These are phyloP conservation scores for Aspergillus sp. DNA, from an alignment of 2,329 filamentous ascomycete species.

Conservation along the genomic window DNA sequence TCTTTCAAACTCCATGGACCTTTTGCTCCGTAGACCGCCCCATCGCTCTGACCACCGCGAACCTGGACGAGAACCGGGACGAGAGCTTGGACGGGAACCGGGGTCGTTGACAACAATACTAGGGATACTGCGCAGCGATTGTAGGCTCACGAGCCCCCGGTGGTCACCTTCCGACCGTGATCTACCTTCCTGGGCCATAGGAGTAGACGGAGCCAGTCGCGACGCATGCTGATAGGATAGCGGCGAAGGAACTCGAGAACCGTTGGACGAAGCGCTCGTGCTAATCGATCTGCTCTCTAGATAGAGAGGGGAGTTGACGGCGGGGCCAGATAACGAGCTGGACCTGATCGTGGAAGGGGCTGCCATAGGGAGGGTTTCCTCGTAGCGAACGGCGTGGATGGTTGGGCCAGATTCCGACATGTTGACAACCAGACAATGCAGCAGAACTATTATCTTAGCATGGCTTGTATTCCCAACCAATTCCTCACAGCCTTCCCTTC, in stretches of 20 bases:
- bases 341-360: slow-evolving; percentile 21
- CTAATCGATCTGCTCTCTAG: slow-evolving; percentile 19
- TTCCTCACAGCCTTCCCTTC: not conserved
- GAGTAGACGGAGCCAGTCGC: not conserved
- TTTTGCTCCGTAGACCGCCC: slow-evolving; percentile 29
- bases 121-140: slow-evolving; percentile 32
- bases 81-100: slow-evolving; percentile 27
- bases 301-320: slow-evolving; percentile 5
- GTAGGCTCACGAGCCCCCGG: slow-evolving; percentile 18
- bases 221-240: not conserved
- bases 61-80: slow-evolving; percentile 23
- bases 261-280: slow-evolving; percentile 18
- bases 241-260: not conserved
- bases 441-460: slow-evolving; percentile 32
- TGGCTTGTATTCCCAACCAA: slow-evolving; percentile 18
- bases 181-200: slow-evolving; percentile 7
- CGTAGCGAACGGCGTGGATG: slow-evolving; percentile 20
- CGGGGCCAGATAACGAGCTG: slow-evolving; percentile 20
- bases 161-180: slow-evolving; percentile 17
- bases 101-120: slow-evolving; percentile 37
- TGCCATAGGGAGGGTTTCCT: slow-evolving; percentile 18
- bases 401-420: slow-evolving; percentile 22
- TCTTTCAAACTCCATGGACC: slow-evolving; percentile 28
- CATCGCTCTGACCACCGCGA: slow-evolving; percentile 37
- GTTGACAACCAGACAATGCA: slow-evolving; percentile 19